These are phyloP conservation scores for Clarireedia sp. DNA, from an alignment of 2,329 filamentous ascomycete species.

Conservation along the genomic window DNA sequence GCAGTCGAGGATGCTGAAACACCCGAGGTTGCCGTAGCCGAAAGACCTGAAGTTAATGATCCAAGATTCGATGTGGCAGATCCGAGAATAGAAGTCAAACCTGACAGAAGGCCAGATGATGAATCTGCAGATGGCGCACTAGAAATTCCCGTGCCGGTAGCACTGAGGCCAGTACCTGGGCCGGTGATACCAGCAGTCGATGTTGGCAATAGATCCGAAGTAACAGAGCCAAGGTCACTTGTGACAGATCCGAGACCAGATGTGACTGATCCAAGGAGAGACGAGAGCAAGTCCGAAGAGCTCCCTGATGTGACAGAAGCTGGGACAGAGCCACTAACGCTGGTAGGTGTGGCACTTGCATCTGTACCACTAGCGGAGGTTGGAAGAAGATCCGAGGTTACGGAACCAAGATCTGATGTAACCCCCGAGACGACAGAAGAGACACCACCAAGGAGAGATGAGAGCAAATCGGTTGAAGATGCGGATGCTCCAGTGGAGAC, in stretches of 20 bases:
- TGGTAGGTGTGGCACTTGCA: not conserved
- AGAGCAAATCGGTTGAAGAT: not conserved
- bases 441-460: not conserved
- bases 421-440: not conserved
- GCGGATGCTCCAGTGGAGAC: not conserved
- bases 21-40: conserved; percentile 7
- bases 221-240: not conserved
- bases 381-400: not conserved
- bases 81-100: not conserved
- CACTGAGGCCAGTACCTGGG: not conserved
- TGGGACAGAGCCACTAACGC: not conserved
- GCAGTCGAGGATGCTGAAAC: conserved; percentile 2
- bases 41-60: conserved; percentile 2
- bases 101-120: not conserved
- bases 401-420: not conserved
- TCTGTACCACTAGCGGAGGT: not conserved
- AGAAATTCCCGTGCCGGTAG: too few relatives aligned
- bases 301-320: not conserved
- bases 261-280: not conserved
- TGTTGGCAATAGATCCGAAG: not conserved
- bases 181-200: not conserved
- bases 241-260: not conserved
- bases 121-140: not conserved
- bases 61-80: not conserved
- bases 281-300: not conserved